Conservation (phyloP, 306 rosid genomes). For the Chamaecrista fasciculata region DNA sequence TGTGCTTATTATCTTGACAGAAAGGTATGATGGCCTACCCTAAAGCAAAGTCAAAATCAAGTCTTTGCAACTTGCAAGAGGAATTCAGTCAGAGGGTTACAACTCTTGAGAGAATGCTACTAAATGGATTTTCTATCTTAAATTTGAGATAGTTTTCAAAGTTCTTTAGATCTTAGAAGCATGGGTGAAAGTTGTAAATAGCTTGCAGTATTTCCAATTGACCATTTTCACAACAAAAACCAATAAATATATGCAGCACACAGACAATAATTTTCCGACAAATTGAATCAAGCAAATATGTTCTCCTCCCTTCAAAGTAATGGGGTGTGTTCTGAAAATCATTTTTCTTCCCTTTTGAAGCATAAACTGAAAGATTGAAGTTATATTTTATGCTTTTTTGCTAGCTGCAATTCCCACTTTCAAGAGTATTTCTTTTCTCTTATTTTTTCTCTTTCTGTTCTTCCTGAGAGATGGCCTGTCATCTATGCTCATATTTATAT, state of each 20-base stretch:
- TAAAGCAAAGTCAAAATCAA: conserved; percentile 86
- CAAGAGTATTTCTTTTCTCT: neutral
- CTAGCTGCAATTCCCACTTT: neutral
- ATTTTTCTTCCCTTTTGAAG: neutral
- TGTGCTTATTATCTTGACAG: neutral
- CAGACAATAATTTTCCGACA: neutral
- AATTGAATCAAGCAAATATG: neutral
- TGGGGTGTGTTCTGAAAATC: neutral
- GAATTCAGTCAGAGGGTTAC: conserved; percentile 90
- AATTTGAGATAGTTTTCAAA: conserved; percentile 4
- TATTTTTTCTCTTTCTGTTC: neutral
- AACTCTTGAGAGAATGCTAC: conserved; percentile 72
- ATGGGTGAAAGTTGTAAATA: conserved; percentile 6
- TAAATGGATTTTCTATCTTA: neutral
- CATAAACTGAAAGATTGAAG: neutral
- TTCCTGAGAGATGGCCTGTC: neutral
- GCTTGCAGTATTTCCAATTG: conserved; percentile 10
- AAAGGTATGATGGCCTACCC: neutral
- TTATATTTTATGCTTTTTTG: neutral
- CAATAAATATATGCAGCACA: neutral
- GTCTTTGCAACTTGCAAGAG: conserved; percentile 82
- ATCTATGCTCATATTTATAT: no score
- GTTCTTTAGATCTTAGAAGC: neutral
- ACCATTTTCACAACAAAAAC: neutral
- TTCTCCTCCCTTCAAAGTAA: neutral